Evolutionary conservation across 352 stramenopile genomes (phyloP), one percentile per base, ranked within the genome.

Genomic region (Phytophthora gonapodyides): DNA sequence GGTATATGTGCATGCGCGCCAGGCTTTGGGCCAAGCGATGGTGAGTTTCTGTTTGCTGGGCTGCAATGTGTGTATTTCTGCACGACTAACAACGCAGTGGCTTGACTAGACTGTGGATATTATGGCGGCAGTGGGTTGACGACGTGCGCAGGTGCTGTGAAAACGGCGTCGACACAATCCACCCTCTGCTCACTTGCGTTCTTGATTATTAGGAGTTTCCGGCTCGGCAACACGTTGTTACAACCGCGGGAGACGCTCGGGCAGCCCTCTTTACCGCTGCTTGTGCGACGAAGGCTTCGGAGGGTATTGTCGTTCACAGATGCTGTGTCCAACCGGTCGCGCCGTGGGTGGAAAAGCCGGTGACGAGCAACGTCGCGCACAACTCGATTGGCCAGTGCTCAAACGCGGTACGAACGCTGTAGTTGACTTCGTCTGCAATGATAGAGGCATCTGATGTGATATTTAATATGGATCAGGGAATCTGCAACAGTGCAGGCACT

Each of bases 341-440:
- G 78, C n/a, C 79, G 10, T 95, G 84, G 80, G 88, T 88, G 42
- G 81, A 94, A 52, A 77, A 89, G 59, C 62, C 76, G 15, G 40
- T 51, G 21, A 54, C 43, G 15, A 61, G 78, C 46, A 75, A 92
- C 38, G 63, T 83, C 16, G 87, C 82, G 17, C 87, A 91, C 43
- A 57, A 76, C 12, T 75, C 55, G 7, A 48, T 64, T 13, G 84
- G 84, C 15, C 62, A 82, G 34, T 95, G 87, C 64, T 92, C 84
- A 7, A 93, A 92, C 57, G 79, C 75, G 33, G 84, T 91, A 67
- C 13, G 62, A 57, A 30, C 9, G 21, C 10, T 43, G 27, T 31
- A 31, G 27, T 35, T 27, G 11, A 36, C 47, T 35, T 30, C 51
- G 16, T 31, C 31, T 8, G 13, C 48, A 17, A 15, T 33, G 34